phyloP scores from a whole-genome alignment of 2,329 filamentous ascomycete genomes.

The Keithomyces neogunnii region DNA sequence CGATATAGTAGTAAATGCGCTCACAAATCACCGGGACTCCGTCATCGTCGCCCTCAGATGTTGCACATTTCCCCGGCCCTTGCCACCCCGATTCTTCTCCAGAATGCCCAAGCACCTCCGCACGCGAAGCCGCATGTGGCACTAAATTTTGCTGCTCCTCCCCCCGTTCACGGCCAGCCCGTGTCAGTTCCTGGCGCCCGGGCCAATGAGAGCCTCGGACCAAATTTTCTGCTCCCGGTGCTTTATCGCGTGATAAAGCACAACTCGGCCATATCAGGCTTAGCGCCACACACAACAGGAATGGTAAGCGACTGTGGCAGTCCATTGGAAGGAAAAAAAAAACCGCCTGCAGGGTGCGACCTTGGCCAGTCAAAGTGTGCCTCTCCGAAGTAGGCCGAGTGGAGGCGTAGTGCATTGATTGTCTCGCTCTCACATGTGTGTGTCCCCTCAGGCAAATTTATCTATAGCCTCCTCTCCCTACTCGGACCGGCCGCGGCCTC shows the following conservation, averaged over 20 bases:
- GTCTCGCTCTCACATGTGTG: not conserved
- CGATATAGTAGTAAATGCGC: not conserved
- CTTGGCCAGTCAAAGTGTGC: not conserved
- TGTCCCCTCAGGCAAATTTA: conserved; percentile 5
- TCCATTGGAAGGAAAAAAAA: not conserved
- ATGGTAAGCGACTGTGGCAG: conserved; percentile 5
- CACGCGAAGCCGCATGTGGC: not conserved
- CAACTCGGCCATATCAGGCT: not conserved
- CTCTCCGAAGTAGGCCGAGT: not conserved
- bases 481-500: not conserved
- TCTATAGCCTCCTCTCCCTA: conserved; percentile 2
- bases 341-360: not conserved
- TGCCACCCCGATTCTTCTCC: not conserved
- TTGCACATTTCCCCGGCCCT: not conserved
- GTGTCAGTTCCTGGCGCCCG: not conserved
- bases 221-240: conserved; percentile 7
- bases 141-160: not conserved
- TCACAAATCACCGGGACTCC: not conserved
- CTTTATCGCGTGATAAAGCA: conserved; percentile 8
- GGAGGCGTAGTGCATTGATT: not conserved
- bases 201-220: conserved; percentile 6
- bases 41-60: not conserved
- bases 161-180: not conserved
- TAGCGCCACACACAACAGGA: conserved; percentile 3
- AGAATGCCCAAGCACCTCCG: not conserved